Evolutionary conservation across 345 rosid genomes (phyloP), one percentile per base, ranked within the genome.

Genomic region (Boechera retrofracta): DNA sequence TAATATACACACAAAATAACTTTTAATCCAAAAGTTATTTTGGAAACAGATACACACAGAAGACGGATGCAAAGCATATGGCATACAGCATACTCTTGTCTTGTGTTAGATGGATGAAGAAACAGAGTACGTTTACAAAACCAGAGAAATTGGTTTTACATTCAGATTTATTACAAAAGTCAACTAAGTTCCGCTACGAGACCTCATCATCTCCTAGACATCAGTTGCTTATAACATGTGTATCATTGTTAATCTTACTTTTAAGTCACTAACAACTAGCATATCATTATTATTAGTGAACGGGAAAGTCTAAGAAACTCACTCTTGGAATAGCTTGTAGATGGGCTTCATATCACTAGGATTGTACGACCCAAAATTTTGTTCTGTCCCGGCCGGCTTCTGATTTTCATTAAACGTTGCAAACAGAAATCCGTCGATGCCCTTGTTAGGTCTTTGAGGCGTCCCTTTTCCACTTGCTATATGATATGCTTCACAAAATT

Each of bases 321-420:
- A 64, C 57, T 44, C 47, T 74, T 56, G 54, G 54, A 69, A 62
- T 0, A 77, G 39, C 26, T 44, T 24, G 12, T 75, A 72, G 9
- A 82, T 75, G 8, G 74, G 81, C 29, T 57, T 39, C 81, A 68
- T 67, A 32, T 63, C 70, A 35, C 1, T 38, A 32, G 79, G 76
- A 78, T 58, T 32, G 67, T 72, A 83, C 26, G 73, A 65, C 13
- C 83, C 81, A n/a, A 79, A 82, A 10, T 69, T 64, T 42, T 73
- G 81, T 71, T 82, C 83, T 15, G 62, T 79, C 54, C 62, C 63
- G 0, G 4, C 2, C 10, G 48, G 55, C 54, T 80, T 80, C 70
- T 26, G 49, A 28, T 83, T 60, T 38, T 80, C 81, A 6, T 69
- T 74, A 29, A 77, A 83, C 53, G 74, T 73, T 21, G 75, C 85